phyloP scores from a whole-genome alignment of 495 filamentous ascomycete genomes.

The Neurospora tetraspora region DNA sequence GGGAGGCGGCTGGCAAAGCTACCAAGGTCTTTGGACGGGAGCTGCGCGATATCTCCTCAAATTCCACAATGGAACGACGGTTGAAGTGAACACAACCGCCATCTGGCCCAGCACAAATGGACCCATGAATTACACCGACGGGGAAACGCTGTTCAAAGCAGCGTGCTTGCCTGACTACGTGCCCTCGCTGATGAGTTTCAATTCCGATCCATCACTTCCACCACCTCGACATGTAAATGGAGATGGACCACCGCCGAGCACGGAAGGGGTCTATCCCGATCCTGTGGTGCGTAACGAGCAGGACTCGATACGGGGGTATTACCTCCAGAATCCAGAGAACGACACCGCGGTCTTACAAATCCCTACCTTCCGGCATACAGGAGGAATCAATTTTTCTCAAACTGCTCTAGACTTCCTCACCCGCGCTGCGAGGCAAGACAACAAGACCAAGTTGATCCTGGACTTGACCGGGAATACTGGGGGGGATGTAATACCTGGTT shows the following conservation, averaged over 20 bases:
- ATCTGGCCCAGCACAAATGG: not conserved
- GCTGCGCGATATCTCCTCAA: not conserved
- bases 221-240: not conserved
- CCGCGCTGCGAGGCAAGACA: not conserved
- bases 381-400: not conserved
- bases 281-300: fast-evolving
- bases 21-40: not conserved
- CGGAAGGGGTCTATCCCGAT: not conserved
- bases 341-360: not conserved
- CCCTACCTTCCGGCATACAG: not conserved
- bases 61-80: constrained; percentile 9
- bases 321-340: not conserved
- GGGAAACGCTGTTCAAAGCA: not conserved
- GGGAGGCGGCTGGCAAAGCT: not conserved
- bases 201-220: not conserved
- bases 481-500: not conserved
- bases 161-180: not conserved
- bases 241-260: not conserved
- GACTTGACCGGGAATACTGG: not conserved
- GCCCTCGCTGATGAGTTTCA: not conserved
- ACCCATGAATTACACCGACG: not conserved
- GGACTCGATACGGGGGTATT: not conserved
- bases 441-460: not conserved
- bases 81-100: constrained; percentile 3
- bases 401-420: not conserved